Evolutionary conservation across 179 eudicot species (phyloP).

Genomic region (Nepenthes alata): DNA sequence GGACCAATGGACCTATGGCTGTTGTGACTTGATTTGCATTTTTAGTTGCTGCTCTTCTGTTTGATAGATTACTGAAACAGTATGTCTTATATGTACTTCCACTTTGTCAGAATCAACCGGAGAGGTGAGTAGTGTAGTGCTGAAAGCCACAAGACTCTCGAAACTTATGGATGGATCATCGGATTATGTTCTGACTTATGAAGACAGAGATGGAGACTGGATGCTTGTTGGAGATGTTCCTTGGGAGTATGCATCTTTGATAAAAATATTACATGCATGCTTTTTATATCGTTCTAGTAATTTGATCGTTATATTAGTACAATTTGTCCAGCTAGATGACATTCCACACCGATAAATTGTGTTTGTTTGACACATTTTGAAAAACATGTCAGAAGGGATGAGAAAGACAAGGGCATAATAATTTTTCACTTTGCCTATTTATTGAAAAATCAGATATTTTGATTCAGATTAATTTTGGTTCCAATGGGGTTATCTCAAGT

Average conservation of each 20-base stretch:
- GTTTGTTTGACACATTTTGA: too few species aligned
- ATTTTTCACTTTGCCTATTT: too few species aligned
- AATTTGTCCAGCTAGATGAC: too few species aligned
- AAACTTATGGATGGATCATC: slow-evolving; percentile 62
- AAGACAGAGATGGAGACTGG: slow-evolving; percentile 93
- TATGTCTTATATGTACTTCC: slow-evolving; percentile 2
- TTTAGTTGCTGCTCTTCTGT: not conserved
- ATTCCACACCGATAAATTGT: too few species aligned
- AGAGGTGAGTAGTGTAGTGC: slow-evolving; percentile 30
- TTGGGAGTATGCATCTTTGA: slow-evolving; percentile 49
- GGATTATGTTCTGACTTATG: slow-evolving; percentile 78
- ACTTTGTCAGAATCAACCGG: slow-evolving; percentile 27
- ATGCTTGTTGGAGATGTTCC: slow-evolving; percentile 98
- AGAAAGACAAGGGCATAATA: too few species aligned
- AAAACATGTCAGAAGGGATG: too few species aligned
- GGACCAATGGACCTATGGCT: too few species aligned
- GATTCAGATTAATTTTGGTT: too few species aligned
- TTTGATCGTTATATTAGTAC: not conserved
- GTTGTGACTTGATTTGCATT: too few species aligned
- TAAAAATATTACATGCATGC: not conserved
- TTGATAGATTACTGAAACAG: not conserved
- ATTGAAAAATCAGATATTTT: too few species aligned
- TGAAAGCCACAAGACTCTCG: slow-evolving; percentile 34
- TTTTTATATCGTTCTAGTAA: not conserved
- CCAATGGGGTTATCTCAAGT: too few species aligned